Conservation (phyloP, 331 rosid species). For the Arachis monticola region DNA sequence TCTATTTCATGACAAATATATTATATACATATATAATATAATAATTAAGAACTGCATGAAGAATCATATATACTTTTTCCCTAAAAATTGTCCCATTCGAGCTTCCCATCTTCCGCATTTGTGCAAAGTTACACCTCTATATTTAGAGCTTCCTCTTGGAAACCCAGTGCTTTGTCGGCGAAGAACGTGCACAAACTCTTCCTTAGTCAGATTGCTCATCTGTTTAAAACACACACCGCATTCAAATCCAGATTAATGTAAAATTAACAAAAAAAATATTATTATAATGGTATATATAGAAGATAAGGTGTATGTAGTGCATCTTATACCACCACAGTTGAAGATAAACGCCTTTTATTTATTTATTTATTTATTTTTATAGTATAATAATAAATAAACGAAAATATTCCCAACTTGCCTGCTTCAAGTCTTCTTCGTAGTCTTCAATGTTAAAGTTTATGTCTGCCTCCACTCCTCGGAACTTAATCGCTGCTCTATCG, state of each 20-base stretch:
- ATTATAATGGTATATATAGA: not conserved
- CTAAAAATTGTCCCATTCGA: constrained; percentile 97
- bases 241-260: constrained; percentile 5
- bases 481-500: constrained; percentile 92
- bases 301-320: constrained; percentile 39
- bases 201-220: constrained; percentile 96
- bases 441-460: constrained; percentile 89
- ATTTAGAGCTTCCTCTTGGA: constrained; percentile 99
- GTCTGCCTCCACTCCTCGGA: constrained; percentile 93
- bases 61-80: constrained; percentile 72
- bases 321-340: constrained; percentile 33
- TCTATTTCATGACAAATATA: not conserved
- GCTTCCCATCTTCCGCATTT: constrained; percentile 99
- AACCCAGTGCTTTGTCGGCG: constrained; percentile 99
- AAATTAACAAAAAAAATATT: not conserved
- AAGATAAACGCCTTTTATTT: constrained; percentile 38
- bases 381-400: not conserved
- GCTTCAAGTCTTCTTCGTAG: constrained; percentile 92
- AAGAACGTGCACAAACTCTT: constrained; percentile 98
- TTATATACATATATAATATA: no score
- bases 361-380: no score
- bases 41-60: constrained; percentile 4
- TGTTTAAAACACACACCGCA: constrained; percentile 37
- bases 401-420: constrained; percentile 49
- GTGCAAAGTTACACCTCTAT: constrained; percentile 97